phyloP scores from a whole-genome alignment of 805 yeast genomes.

The Suhomyces canberraensis region DNA sequence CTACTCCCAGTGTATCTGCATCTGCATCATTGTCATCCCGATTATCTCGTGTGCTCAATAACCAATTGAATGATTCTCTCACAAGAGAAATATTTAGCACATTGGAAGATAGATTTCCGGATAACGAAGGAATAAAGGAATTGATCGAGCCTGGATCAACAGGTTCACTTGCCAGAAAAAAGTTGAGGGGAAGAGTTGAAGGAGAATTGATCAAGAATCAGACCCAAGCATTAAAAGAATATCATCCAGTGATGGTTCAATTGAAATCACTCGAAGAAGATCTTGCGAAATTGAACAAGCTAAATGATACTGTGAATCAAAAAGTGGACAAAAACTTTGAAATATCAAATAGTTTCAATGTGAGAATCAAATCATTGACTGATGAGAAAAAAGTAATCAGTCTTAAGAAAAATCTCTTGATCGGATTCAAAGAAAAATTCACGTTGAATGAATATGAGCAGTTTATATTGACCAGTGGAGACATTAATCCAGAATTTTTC shows the following conservation, averaged over 20 bases:
- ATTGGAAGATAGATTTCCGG: conserved; percentile 28
- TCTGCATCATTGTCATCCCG: conserved; percentile 35
- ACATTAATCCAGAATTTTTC: conserved; percentile 56
- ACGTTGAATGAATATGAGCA: conserved; percentile 72
- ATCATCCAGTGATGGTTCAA: conserved; percentile 27
- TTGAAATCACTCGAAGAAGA: conserved; percentile 19
- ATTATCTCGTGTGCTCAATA: conserved; percentile 48
- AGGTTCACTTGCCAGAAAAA: conserved; percentile 61
- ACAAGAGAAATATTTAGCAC: conserved; percentile 32
- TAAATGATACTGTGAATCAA: conserved; percentile 34
- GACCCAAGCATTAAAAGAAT: conserved; percentile 30
- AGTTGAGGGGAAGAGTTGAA: conserved; percentile 59
- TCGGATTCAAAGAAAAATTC: conserved; percentile 56
- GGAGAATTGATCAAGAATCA: conserved; percentile 57
- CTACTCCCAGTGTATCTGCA: not conserved
- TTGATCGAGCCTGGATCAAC: conserved; percentile 46
- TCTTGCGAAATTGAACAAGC: conserved; percentile 17
- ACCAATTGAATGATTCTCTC: conserved; percentile 33
- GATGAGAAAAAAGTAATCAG: conserved; percentile 29
- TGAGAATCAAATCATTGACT: conserved; percentile 24
- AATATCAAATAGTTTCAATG: conserved; percentile 20
- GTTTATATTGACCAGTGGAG: conserved; percentile 49
- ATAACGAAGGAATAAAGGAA: conserved; percentile 22
- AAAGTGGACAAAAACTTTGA: conserved; percentile 30
- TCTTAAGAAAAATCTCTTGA: conserved; percentile 52